Percentiles rank a stretch among this genome's conserved stretches.
These are phyloP conservation scores for Friedmanniomyces simplex DNA, from an alignment of 495 filamentous ascomycete species.

Conservation along the genomic window DNA sequence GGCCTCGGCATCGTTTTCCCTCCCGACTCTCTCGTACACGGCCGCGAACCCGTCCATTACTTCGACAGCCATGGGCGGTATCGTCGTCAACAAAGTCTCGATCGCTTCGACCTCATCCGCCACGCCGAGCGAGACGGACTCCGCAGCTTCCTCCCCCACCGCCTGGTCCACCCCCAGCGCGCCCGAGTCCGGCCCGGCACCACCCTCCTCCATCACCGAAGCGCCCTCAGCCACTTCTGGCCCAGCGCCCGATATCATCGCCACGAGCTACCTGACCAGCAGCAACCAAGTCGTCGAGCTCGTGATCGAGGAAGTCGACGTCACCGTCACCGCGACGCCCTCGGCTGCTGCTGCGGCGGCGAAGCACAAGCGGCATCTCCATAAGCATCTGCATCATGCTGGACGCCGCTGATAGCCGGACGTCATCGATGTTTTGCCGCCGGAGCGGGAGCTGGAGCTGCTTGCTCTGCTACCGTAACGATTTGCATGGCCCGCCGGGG, in stretches of 20 bases:
- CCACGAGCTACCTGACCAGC: conserved; percentile 12
- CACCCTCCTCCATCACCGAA: not conserved
- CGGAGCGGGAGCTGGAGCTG: too few species aligned
- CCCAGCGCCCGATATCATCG: not conserved
- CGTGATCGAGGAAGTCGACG: conserved; percentile 12
- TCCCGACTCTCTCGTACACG: conserved; percentile 11
- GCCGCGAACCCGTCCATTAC: conserved; percentile 3
- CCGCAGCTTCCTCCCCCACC: not conserved
- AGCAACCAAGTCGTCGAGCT: conserved; percentile 16
- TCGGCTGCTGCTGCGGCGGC: not conserved
- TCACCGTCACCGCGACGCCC: conserved; percentile 17
- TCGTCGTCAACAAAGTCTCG: conserved; percentile 1
- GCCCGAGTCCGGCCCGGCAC: not conserved
- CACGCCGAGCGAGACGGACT: not conserved
- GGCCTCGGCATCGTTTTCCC: not conserved
- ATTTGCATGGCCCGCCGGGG: not conserved
- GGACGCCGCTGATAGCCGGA: not conserved
- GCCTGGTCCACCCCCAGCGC: not conserved
- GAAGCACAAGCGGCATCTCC: conserved; percentile 7
- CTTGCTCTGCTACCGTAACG: not conserved
- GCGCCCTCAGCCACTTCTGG: not conserved
- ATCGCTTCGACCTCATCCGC: not conserved
- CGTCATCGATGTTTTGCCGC: too few species aligned
- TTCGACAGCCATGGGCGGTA: conserved; percentile 7
- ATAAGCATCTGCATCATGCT: conserved; percentile 10